Evolutionary conservation across 2,329 filamentous ascomycete species (phyloP).

Genomic region (Epichloe sp.): DNA sequence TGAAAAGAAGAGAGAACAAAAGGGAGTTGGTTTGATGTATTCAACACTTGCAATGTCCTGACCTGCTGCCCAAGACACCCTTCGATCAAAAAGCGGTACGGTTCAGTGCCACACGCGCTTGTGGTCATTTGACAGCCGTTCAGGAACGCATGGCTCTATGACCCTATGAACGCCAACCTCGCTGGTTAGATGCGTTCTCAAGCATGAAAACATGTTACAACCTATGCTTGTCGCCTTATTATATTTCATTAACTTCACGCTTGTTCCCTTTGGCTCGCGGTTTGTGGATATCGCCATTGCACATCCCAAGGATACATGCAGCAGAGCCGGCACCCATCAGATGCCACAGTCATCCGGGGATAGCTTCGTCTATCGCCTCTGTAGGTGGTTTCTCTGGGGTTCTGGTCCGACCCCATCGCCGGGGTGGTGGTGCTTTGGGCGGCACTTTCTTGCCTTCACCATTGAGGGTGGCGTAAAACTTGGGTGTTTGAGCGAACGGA

Average conservation of each 20-base stretch:
- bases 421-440: slow-evolving; percentile 33
- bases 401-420: slow-evolving; percentile 30
- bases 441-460: slow-evolving; percentile 26
- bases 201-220: neutral
- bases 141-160: neutral
- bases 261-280: neutral
- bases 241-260: neutral
- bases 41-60: neutral
- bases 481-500: slow-evolving; percentile 25
- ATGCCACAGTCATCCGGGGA: neutral
- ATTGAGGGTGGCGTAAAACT: slow-evolving; percentile 16
- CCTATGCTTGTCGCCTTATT: neutral
- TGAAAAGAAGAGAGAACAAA: neutral
- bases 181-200: too few species aligned
- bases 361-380: neutral
- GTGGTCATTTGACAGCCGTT: neutral
- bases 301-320: too few species aligned
- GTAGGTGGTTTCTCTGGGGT: slow-evolving; percentile 17
- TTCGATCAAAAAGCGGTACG: neutral
- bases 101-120: neutral
- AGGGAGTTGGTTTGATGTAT: neutral
- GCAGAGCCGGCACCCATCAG: neutral
- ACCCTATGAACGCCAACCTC: neutral
- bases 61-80: neutral
- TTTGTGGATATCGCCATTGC: neutral